Conservation (phyloP, 1,284 basidiomycete species). For the Vanrija sp. region DNA sequence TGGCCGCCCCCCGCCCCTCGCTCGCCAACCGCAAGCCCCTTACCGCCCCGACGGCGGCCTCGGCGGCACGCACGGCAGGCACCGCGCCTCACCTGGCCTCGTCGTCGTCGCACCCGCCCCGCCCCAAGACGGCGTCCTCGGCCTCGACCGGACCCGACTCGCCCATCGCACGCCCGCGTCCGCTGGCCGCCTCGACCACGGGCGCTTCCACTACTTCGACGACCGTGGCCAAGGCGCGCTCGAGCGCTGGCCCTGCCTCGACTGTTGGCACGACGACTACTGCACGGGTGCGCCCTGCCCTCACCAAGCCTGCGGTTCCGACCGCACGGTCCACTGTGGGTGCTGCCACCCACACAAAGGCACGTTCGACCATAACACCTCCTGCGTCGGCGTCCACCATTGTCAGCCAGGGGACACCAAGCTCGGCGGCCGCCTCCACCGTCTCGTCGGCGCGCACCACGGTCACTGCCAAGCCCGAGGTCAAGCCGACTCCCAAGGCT, state of each 20-base stretch:
- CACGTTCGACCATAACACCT: conserved; percentile 9
- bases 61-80: conserved; percentile 10
- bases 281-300: not conserved
- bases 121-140: conserved; percentile 15
- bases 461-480: too few relatives aligned
- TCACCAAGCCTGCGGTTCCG: not conserved
- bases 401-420: not conserved
- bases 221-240: conserved; percentile 7
- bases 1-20: conserved; percentile 7
- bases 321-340: too few relatives aligned
- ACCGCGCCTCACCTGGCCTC: not conserved
- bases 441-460: not conserved
- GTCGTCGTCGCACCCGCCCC: not conserved
- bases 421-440: not conserved
- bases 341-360: not conserved
- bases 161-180: conserved; percentile 3
- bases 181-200: conserved; percentile 7
- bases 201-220: not conserved
- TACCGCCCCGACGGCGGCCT: conserved; percentile 18
- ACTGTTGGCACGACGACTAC: not conserved
- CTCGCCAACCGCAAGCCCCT: conserved; percentile 19
- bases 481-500: too few relatives aligned
- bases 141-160: conserved; percentile 14
- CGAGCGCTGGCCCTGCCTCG: conserved; percentile 4
- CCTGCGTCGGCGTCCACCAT: not conserved